These are phyloP conservation scores for Alnus rubra DNA, from an alignment of 306 rosid species.

Conservation along the genomic window DNA sequence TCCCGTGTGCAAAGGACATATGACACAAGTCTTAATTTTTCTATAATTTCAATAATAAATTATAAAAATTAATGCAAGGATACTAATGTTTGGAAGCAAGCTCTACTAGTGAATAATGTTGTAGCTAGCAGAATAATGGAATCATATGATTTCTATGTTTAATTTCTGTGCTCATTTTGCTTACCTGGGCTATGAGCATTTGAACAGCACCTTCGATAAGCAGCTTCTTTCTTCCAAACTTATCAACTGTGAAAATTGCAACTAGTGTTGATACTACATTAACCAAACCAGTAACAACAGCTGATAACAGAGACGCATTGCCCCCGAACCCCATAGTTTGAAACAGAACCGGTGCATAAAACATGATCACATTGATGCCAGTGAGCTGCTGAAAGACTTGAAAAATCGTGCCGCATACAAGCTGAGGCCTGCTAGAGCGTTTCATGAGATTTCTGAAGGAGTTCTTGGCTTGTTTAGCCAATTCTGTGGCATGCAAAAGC, in stretches of 20 bases:
- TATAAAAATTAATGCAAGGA: too few species aligned
- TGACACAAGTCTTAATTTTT: too few species aligned
- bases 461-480: conserved; percentile 12
- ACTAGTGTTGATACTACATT: conserved; percentile 24
- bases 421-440: conserved; percentile 22
- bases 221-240: conserved; percentile 26
- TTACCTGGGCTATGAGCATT: conserved; percentile 37
- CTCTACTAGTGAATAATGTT: too few species aligned
- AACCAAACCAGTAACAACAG: conserved; percentile 31
- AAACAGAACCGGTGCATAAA: conserved; percentile 40
- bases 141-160: too few species aligned
- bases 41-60: too few species aligned
- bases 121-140: too few species aligned
- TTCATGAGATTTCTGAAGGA: conserved; percentile 21
- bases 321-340: conserved; percentile 39
- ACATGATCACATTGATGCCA: conserved; percentile 43
- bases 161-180: too few species aligned
- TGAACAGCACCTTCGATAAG: conserved; percentile 34
- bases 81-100: too few species aligned
- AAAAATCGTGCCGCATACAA: conserved; percentile 5
- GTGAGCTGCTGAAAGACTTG: conserved; percentile 43
- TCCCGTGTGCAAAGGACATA: too few species aligned
- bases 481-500: conserved; percentile 12
- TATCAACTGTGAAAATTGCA: conserved; percentile 30
- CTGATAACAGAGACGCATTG: conserved; percentile 30